A percentile compares a stretch with the other conserved stretches of the same genome.
These are phyloP conservation scores for Tetrahymena elliotti DNA, from an alignment of 73 alveolate species.

Conservation along the genomic window DNA sequence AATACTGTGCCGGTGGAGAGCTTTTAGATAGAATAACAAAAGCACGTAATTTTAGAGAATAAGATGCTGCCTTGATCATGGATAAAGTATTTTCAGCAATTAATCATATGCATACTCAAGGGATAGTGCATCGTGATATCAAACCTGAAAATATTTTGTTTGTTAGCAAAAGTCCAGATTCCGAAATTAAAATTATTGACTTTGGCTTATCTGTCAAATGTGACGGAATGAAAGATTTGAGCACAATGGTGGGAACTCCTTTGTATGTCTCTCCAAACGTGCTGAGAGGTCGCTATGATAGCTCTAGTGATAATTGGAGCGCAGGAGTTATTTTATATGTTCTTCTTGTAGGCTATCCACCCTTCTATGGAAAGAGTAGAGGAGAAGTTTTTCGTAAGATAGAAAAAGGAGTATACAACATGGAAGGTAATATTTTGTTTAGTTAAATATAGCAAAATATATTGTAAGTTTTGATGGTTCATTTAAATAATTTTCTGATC, in stretches of 20 bases:
- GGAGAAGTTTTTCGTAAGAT: conserved; percentile 48
- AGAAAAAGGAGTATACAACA: conserved; percentile 16
- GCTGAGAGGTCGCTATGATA: conserved; percentile 37
- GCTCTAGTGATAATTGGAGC: conserved; percentile 62
- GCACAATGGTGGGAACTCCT: conserved; percentile 41
- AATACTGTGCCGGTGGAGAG: conserved; percentile 63
- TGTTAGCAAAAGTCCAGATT: conserved; percentile 33
- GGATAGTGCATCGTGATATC: conserved; percentile 60
- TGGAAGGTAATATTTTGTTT: not conserved
- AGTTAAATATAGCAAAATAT: too few relatives aligned
- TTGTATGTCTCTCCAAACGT: conserved; percentile 58
- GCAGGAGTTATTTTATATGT: conserved; percentile 60
- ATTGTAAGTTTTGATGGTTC: not conserved
- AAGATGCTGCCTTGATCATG: conserved; percentile 1
- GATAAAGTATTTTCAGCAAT: conserved; percentile 40
- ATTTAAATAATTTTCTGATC: not conserved
- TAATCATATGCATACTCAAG: conserved; percentile 49
- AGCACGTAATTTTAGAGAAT: conserved; percentile 8
- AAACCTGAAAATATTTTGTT: conserved; percentile 48
- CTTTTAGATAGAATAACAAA: conserved; percentile 52
- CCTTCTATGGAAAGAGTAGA: conserved; percentile 50
- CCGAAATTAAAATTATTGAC: conserved; percentile 48
- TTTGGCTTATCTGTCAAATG: conserved; percentile 48
- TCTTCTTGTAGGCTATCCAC: conserved; percentile 59
- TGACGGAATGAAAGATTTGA: conserved; percentile 34